Evolutionary conservation across 495 filamentous ascomycete species (phyloP).

Genomic region (Aspergillus sclerotiicarbonarius): DNA sequence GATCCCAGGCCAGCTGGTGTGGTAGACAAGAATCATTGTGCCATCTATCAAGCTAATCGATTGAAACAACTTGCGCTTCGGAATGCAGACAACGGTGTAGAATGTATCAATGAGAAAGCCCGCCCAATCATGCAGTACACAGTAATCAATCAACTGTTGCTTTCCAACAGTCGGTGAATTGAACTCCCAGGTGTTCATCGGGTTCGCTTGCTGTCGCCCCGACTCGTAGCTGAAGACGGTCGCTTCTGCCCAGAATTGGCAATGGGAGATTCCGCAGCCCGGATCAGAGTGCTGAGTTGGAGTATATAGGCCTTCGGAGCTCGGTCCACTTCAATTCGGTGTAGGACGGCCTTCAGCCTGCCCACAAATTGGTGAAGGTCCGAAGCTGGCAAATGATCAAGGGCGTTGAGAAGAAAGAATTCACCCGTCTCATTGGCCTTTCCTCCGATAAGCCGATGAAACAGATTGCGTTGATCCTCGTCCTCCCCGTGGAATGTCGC

Average conservation of each 20-base stretch:
- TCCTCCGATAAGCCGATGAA: conserved; percentile 45
- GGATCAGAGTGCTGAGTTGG: conserved; percentile 31
- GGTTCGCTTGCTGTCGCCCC: conserved; percentile 33
- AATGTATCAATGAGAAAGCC: conserved; percentile 10
- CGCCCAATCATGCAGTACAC: background rate
- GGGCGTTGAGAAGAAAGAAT: conserved; percentile 44
- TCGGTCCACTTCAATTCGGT: conserved; percentile 40
- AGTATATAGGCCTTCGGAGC: conserved; percentile 39
- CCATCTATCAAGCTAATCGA: background rate
- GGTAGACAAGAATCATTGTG: background rate
- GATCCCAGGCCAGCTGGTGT: conserved; percentile 2
- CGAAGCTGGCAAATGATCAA: conserved; percentile 33
- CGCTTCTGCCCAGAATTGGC: conserved; percentile 35
- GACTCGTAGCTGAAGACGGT: conserved; percentile 27
- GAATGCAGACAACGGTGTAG: conserved; percentile 7
- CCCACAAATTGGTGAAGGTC: conserved; percentile 33
- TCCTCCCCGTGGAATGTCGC: conserved; percentile 40
- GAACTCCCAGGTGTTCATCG: conserved; percentile 24
- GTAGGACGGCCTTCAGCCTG: conserved; percentile 34
- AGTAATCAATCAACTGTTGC: background rate
- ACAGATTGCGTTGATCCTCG: conserved; percentile 50
- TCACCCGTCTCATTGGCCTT: conserved; percentile 30
- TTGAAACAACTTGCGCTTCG: background rate
- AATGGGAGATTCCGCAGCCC: conserved; percentile 27
- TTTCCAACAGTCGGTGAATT: background rate